Percentiles rank a stretch among this genome's conserved stretches.
phyloP scores from a whole-genome alignment of 225 moss, liverwort and hornwort genomes.

The Polytrichum commune region DNA sequence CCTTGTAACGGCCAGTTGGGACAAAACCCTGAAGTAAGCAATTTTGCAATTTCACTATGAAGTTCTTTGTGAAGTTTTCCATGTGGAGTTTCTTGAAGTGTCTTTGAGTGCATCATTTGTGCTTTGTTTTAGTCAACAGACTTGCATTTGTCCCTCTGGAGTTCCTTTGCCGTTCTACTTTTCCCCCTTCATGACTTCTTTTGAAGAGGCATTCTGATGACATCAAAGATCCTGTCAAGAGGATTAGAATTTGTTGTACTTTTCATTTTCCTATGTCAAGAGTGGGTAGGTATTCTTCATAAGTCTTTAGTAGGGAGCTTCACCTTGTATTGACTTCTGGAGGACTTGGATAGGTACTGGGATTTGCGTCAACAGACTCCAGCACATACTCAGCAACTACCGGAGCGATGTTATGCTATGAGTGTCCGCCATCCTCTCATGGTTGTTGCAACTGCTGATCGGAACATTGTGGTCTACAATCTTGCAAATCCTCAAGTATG shows the following conservation, averaged over 20 bases:
- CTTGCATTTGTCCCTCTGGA: too few relatives aligned
- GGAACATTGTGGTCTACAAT: constrained; percentile 86
- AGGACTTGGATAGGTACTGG: constrained; percentile 70
- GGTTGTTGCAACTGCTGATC: constrained; percentile 98
- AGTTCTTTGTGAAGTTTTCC: neutral
- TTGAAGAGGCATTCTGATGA: too few relatives aligned
- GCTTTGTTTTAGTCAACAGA: neutral
- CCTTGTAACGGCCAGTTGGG: constrained; percentile 96
- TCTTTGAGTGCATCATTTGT: neutral
- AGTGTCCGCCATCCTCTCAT: constrained; percentile 98
- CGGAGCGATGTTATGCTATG: constrained; percentile 91
- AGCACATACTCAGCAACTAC: constrained; percentile 85
- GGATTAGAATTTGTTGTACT: too few relatives aligned
- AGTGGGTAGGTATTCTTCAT: too few relatives aligned
- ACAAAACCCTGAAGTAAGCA: constrained; percentile 93
- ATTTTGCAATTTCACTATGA: too few relatives aligned
- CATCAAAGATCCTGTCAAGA: too few relatives aligned
- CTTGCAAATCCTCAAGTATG: constrained; percentile 89
- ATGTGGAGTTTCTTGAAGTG: neutral
- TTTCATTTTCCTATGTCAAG: too few relatives aligned
- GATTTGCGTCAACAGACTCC: constrained; percentile 90
- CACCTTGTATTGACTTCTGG: neutral
- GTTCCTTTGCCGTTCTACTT: too few relatives aligned
- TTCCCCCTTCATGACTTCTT: too few relatives aligned
- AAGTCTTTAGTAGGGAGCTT: neutral